These are phyloP conservation scores for Stagonosporopsis tanaceti DNA, from an alignment of 2,329 filamentous ascomycete species.

Conservation along the genomic window DNA sequence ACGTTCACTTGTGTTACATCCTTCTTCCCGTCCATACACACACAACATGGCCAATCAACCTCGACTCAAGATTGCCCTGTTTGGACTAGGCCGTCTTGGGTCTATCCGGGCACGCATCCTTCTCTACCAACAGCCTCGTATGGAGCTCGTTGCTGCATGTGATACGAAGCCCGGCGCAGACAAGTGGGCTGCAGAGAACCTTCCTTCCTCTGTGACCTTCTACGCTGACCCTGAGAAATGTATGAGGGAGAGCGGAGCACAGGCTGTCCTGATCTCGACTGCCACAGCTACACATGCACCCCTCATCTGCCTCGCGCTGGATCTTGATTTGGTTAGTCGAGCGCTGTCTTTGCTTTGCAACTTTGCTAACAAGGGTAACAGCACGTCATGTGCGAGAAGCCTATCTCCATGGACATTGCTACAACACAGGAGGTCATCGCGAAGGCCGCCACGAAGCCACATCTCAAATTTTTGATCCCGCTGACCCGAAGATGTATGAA, in stretches of 20 bases:
- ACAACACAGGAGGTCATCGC: conserved; percentile 7
- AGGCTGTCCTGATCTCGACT: conserved; percentile 12
- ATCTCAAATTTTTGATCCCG: conserved; percentile 14
- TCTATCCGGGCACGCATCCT: conserved; percentile 12
- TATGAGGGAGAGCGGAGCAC: conserved; percentile 12
- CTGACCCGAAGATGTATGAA: conserved; percentile 4
- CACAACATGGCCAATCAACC: conserved; percentile 2
- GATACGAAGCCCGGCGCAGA: conserved; percentile 14
- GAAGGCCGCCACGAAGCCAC: conserved; percentile 3
- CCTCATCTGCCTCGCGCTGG: conserved; percentile 5
- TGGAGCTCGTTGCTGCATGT: conserved; percentile 13
- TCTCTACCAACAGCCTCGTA: conserved; percentile 8
- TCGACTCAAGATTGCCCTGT: conserved; percentile 10
- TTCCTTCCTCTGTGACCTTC: conserved; percentile 9
- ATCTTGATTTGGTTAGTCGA: conserved; percentile 1
- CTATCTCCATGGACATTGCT: conserved; percentile 12
- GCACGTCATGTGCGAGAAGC: conserved; percentile 22
- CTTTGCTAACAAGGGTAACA: not conserved
- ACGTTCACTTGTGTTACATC: too few species aligned
- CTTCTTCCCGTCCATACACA: not conserved
- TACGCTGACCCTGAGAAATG: conserved; percentile 12
- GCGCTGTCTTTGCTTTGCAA: not conserved
- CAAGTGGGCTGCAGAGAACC: conserved; percentile 8
- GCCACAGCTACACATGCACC: conserved; percentile 12
- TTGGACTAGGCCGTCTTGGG: conserved; percentile 14